Evolutionary conservation across 164 flowering plant species (phyloP).

Genomic region (Vitis rupestris): DNA sequence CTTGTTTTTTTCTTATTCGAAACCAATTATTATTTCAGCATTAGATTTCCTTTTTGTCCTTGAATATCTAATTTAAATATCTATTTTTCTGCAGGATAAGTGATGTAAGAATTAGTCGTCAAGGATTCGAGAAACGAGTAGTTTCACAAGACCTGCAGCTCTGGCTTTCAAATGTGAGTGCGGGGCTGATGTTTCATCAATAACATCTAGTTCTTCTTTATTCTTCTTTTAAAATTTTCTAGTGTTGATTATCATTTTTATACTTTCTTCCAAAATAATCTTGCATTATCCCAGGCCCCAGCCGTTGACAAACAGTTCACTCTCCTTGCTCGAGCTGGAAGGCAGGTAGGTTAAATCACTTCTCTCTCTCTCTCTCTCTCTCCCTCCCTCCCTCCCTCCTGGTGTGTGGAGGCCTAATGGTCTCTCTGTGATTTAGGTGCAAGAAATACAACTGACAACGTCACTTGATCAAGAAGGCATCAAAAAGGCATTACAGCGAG

Average conservation of each 20-base stretch:
- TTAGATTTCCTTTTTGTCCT: no score
- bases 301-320: constrained; percentile 50
- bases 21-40: no score
- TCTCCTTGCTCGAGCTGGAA: constrained; percentile 94
- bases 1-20: no score
- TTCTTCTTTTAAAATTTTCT: background rate
- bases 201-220: constrained; percentile 14
- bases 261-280: background rate
- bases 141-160: constrained; percentile 94
- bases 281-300: constrained; percentile 51
- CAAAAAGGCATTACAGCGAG: constrained; percentile 76
- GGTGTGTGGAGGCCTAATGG: no score
- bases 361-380: background rate
- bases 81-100: constrained; percentile 42
- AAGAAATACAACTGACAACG: constrained; percentile 76
- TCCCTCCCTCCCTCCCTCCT: background rate
- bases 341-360: constrained; percentile 51
- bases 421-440: constrained; percentile 52
- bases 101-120: constrained; percentile 67
- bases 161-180: constrained; percentile 87
- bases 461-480: constrained; percentile 85
- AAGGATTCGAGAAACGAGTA: constrained; percentile 92
- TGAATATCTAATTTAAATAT: no score
- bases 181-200: no score
- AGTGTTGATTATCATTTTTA: background rate